Percentiles rank a stretch among this genome's conserved stretches.
Conservation (phyloP, 208 protist genomes). For the Trypanosoma cruzi region DNA sequence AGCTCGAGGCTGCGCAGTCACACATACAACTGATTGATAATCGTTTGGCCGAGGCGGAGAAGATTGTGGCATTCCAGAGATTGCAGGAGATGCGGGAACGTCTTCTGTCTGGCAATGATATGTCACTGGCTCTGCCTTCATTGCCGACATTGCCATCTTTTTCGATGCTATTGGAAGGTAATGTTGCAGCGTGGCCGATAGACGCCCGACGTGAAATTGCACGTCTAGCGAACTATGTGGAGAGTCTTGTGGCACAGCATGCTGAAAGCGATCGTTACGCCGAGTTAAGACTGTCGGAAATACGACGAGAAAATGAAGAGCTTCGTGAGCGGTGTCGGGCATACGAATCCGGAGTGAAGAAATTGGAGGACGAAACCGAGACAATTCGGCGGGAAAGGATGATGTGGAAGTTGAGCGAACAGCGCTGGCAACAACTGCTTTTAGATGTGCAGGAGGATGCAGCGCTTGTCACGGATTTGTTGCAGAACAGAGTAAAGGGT, state of each 20-base stretch:
- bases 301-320: slow-evolving; percentile 45
- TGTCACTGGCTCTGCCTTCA: neutral
- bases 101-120: neutral
- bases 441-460: slow-evolving; percentile 67
- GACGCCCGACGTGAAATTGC: slow-evolving; percentile 48
- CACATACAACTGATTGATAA: slow-evolving; percentile 79
- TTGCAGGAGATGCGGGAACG: slow-evolving; percentile 32
- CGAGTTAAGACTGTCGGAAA: slow-evolving; percentile 44
- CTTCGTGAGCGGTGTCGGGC: slow-evolving; percentile 33
- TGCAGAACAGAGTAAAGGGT: slow-evolving; percentile 49
- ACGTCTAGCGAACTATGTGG: slow-evolving; percentile 45
- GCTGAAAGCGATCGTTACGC: slow-evolving; percentile 50
- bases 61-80: slow-evolving; percentile 36
- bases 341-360: slow-evolving; percentile 8
- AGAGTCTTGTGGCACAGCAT: slow-evolving; percentile 54
- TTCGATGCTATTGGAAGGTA: slow-evolving; percentile 23
- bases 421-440: slow-evolving; percentile 51
- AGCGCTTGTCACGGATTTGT: slow-evolving; percentile 66
- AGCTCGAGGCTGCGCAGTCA: slow-evolving; percentile 68
- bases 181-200: slow-evolving; percentile 47
- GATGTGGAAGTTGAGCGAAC: slow-evolving; percentile 29
- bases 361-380: slow-evolving; percentile 35
- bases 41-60: slow-evolving; percentile 73
- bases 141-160: slow-evolving; percentile 1
- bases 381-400: slow-evolving; percentile 42